Evolutionary conservation across 2,329 filamentous ascomycete species (phyloP).

Genomic region (Pyricularia pennisetigena): DNA sequence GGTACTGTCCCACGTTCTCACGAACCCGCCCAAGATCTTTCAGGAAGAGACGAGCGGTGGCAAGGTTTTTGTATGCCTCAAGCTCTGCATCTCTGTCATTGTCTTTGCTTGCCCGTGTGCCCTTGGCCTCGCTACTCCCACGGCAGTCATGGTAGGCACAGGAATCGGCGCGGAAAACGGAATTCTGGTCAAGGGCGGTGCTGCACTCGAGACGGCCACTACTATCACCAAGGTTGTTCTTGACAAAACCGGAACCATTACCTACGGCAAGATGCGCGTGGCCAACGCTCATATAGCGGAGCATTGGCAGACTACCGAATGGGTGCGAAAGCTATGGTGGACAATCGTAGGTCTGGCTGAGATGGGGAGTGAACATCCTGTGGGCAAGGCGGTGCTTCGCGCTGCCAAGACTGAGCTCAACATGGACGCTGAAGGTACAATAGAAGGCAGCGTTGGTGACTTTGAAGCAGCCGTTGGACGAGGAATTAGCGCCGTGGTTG

Average conservation of each 20-base stretch:
- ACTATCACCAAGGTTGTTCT: constrained; percentile 85
- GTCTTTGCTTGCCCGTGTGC: constrained; percentile 97
- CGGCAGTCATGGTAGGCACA: constrained; percentile 98
- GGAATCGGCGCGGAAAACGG: constrained; percentile 91
- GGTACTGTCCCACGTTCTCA: constrained; percentile 78
- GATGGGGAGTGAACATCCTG: constrained; percentile 90
- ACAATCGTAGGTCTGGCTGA: constrained; percentile 90
- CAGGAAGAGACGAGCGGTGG: constrained; percentile 71
- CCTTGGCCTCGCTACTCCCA: constrained; percentile 89
- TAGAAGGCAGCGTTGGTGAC: constrained; percentile 77
- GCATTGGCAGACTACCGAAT: constrained; percentile 59
- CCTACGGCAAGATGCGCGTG: constrained; percentile 91
- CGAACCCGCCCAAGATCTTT: constrained; percentile 84
- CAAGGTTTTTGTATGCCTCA: constrained; percentile 90
- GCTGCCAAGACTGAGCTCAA: constrained; percentile 69
- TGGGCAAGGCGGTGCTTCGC: constrained; percentile 76
- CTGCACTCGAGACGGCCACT: constrained; percentile 76
- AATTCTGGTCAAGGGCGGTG: constrained; percentile 95
- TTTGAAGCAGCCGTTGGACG: constrained; percentile 78
- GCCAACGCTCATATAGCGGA: constrained; percentile 58
- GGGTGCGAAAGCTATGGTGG: constrained; percentile 79
- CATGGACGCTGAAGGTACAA: constrained; percentile 57
- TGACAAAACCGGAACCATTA: constrained; percentile 94
- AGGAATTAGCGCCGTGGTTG: constrained; percentile 73
- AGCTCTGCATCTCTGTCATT: constrained; percentile 96